A percentile compares a stretch with the other conserved stretches of the same genome.
These are phyloP conservation scores for Leishmania braziliensis DNA, from an alignment of 208 protist genomes.

Conservation along the genomic window DNA sequence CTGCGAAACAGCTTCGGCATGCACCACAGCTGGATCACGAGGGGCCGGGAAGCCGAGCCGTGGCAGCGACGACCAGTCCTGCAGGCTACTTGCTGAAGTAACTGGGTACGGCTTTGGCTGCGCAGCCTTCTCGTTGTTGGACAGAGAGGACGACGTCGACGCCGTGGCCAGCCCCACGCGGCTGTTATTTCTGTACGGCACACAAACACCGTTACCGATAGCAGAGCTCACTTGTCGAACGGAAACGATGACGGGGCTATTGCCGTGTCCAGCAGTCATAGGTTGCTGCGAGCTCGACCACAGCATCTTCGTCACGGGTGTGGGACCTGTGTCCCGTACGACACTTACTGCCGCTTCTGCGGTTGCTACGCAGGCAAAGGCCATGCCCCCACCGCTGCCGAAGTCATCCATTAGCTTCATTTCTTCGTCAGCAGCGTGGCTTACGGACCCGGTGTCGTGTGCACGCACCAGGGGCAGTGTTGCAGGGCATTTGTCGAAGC, in stretches of 20 bases:
- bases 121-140: neutral
- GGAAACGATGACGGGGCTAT: neutral
- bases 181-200: neutral
- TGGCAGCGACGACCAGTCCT: conserved; percentile 54
- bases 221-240: no score
- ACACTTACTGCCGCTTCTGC: no score
- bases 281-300: neutral
- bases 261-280: neutral
- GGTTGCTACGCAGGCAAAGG: neutral
- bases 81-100: conserved; percentile 39
- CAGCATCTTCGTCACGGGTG: neutral
- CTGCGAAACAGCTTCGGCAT: conserved; percentile 31
- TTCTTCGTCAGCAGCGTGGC: conserved; percentile 6
- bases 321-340: neutral
- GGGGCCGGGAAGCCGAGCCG: conserved; percentile 54
- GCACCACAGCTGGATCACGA: conserved; percentile 11
- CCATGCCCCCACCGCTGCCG: no score
- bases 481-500: neutral
- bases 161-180: neutral
- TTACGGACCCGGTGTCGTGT: neutral
- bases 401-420: conserved; percentile 9
- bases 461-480: neutral
- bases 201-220: neutral
- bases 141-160: neutral
- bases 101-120: conserved; percentile 41